Base-by-base conservation (phyloP, 1,139 yeast species). In the Taphrina flavorubra region DNA sequence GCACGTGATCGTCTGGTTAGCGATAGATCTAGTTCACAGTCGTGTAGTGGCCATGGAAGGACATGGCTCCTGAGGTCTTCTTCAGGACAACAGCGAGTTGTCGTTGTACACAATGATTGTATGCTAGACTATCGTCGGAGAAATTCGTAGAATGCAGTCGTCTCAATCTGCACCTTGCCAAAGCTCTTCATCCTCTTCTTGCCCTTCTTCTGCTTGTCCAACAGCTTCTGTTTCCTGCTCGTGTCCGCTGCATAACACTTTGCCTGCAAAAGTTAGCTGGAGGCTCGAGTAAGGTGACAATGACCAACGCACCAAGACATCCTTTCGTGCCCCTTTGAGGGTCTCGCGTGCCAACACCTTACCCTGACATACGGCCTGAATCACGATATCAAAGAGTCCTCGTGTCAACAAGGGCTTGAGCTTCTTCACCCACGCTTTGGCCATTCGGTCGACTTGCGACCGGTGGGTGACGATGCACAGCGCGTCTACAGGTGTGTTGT, bases 121-220 rank as follows among this genome's bases (percentile, higher is more conserved):
- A 3, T 14, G 42, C 42, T 39, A 39, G 37, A 5, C 58, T 53
- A 53, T 36, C 58, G 40, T 14, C 58, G 40, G n/a, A 65, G 63
- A 31, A 65, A 65, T 14, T 65, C 68, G 44, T 57, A 65, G 20
- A 65, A 56, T 13, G 63, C 63, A 14, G 63, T 65, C 39, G 56
- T 47, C 51, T 68, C 71, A 42, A 73, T 70, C 16, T 65, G 60
- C 13, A 94, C 90, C 71, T 86, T 85, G 18, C 98, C 98, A 16
- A 87, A 82, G 11, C 90, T 83, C 79, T 89, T 88, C 88, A 94
- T 83, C 71, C 84, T 85, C 79, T 89, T 90, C 79, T 94, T 94
- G 58, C 99, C 99, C 76, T 90, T 97, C 78, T 92, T 94, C 76
- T 94, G 99, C 75, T 90, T 88, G 70, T 85, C 91, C 70, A 94